These are phyloP conservation scores for Schizophyllum amplum DNA, from an alignment of 1,284 basidiomycete genomes.

Conservation along the genomic window DNA sequence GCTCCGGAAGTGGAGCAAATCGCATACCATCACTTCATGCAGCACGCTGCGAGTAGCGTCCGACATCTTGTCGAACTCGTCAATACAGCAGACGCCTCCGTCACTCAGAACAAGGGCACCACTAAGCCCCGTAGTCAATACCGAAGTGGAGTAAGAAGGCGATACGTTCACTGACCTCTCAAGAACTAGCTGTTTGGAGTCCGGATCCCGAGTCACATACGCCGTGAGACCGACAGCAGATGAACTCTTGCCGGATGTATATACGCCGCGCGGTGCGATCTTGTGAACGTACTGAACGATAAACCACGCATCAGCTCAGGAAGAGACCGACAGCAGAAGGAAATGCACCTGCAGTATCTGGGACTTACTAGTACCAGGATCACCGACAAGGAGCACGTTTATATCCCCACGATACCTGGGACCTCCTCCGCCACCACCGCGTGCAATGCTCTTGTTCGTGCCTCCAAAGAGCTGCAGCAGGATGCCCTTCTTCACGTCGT, in stretches of 20 bases:
- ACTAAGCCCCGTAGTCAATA: slow-evolving; percentile 31
- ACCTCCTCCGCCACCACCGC: slow-evolving; percentile 91
- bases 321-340: background rate
- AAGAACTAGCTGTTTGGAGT: slow-evolving; percentile 95
- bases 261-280: slow-evolving; percentile 95
- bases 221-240: slow-evolving; percentile 98
- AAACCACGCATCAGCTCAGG: slow-evolving; percentile 5
- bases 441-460: slow-evolving; percentile 91
- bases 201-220: slow-evolving; percentile 95
- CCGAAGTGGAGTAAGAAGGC: background rate
- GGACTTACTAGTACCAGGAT: slow-evolving; percentile 96
- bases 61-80: slow-evolving; percentile 99
- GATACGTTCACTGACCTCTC: slow-evolving; percentile 60
- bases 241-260: slow-evolving; percentile 94
- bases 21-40: slow-evolving; percentile 95
- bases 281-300: slow-evolving; percentile 89
- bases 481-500: slow-evolving; percentile 98
- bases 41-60: slow-evolving; percentile 94
- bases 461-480: slow-evolving; percentile 94
- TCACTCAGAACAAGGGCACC: slow-evolving; percentile 96
- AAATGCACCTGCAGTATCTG: slow-evolving; percentile 80
- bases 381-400: slow-evolving; percentile 94
- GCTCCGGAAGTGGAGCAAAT: background rate
- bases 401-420: slow-evolving; percentile 97
- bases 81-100: slow-evolving; percentile 98